Evolutionary conservation across 306 rosid species (phyloP).

Genomic region (Prunus mume): DNA sequence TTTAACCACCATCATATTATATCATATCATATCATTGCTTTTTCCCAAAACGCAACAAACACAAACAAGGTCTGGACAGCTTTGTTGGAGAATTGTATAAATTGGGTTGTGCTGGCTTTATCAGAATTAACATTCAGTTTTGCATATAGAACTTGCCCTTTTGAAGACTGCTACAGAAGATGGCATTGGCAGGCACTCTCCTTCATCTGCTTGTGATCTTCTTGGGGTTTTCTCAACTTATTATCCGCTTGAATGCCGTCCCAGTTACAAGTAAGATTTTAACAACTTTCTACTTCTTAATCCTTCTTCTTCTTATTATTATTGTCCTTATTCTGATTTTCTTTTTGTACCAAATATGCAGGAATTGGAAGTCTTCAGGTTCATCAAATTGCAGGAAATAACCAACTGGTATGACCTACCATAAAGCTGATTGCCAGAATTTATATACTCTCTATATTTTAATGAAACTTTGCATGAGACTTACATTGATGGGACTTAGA

Average conservation of each 20-base stretch:
- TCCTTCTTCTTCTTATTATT: neutral
- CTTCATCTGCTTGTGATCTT: constrained; percentile 53
- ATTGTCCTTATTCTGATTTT: neutral
- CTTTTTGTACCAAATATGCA: constrained; percentile 18
- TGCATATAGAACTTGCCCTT: constrained; percentile 14
- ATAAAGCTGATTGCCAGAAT: too few relatives aligned
- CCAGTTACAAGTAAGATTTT: constrained; percentile 62
- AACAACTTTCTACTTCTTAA: constrained; percentile 2
- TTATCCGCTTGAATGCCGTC: constrained; percentile 54
- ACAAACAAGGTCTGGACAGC: constrained; percentile 11
- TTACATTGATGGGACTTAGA: neutral
- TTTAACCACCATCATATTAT: constrained; percentile 12
- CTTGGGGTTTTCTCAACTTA: constrained; percentile 50
- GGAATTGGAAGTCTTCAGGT: constrained; percentile 59
- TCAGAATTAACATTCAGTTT: constrained; percentile 3
- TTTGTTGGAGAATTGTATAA: constrained; percentile 35
- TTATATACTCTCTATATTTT: too few relatives aligned
- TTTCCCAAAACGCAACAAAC: constrained; percentile 8
- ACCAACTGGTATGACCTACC: constrained; percentile 28
- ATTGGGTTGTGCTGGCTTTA: constrained; percentile 32
- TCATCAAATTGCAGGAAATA: constrained; percentile 34
- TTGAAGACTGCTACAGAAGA: neutral
- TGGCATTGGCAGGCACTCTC: constrained; percentile 38
- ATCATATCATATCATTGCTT: constrained; percentile 4
- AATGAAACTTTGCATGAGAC: neutral